Percentiles rank a stretch among this genome's conserved stretches.
phyloP scores from a whole-genome alignment of 2,329 filamentous ascomycete species.

The Emmonsiellopsis sp. region DNA sequence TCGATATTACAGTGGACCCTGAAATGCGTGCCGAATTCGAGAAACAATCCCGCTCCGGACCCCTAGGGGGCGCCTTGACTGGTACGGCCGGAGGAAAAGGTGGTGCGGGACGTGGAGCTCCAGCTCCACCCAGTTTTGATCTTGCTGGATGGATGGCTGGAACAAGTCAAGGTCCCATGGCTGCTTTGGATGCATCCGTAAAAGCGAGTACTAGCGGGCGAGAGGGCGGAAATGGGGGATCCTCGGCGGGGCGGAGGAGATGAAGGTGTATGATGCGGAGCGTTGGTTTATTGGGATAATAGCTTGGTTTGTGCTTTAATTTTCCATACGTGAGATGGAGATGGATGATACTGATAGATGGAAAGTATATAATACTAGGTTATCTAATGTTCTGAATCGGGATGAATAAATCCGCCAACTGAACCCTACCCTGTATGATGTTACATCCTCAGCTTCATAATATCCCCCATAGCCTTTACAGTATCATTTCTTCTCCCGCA shows the following conservation, averaged over 20 bases:
- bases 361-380: too few species aligned
- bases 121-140: constrained; percentile 53
- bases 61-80: constrained; percentile 45
- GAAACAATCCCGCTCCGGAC: constrained; percentile 55
- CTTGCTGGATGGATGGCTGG: constrained; percentile 61
- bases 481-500: too few species aligned
- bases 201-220: not conserved
- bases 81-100: constrained; percentile 16
- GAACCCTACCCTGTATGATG: too few species aligned
- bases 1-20: constrained; percentile 66
- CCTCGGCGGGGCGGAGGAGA: not conserved
- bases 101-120: constrained; percentile 32
- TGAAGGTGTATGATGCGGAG: not conserved
- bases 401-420: too few species aligned
- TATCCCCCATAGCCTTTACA: too few species aligned
- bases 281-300: too few species aligned
- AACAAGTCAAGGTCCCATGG: constrained; percentile 23
- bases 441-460: too few species aligned
- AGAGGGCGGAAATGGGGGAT: not conserved
- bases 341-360: too few species aligned
- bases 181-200: constrained; percentile 24
- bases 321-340: too few species aligned
- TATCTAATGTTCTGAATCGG: too few species aligned
- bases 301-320: too few species aligned
- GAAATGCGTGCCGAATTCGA: constrained; percentile 90